Base-by-base conservation (phyloP, 352 stramenopile genomes). In the Nothophytophthora sp. region DNA sequence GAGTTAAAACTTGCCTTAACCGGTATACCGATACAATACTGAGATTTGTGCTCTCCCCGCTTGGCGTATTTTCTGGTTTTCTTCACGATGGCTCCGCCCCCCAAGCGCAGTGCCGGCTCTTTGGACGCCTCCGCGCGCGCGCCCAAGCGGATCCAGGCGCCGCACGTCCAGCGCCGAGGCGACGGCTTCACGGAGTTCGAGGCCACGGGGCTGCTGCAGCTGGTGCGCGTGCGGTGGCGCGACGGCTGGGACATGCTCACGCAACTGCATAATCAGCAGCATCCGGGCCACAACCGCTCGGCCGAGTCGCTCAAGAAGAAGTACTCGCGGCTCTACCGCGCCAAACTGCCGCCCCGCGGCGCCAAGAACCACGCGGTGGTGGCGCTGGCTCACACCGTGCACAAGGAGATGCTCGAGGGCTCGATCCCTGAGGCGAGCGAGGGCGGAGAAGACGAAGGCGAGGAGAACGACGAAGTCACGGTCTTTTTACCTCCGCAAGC, bases 261-360 rank as follows among this genome's bases (percentile, higher is more conserved):
- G 24, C 55, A 64, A 49, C 35, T 60, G n/a, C 66, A 77, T 56
- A 77, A 74, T 40, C 23, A 51, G 29, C 63, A 70, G 27, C 63
- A 69, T 16, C 55, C 63, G 36, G 65, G 67, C 23, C 55, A 73
- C 37, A 67, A 56, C 43, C 67, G 67, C 28, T 69, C 67, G 15
- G 60, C 60, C 37, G 67, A 77, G 20, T 77, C 67, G 24, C 67
- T 77, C 37, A 73, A 73, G 41, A 73, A 73, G 45, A 77, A 77
- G 49, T 77, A 74, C 25, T 67, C 63, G 5, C 56, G 64, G 6
- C 42, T 77, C 15, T 70, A 73, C 33, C 64, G 67, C 23, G 44
- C 51, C 7, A 67, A 50, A 11, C 47, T 69, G 19, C 47, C 63
- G 18, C 41, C 53, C n/a, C 67, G 55, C n/a, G 63, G 63, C 4